These are phyloP conservation scores for Williopsis jadinii DNA, from an alignment of 1,139 yeast species.

Conservation along the genomic window DNA sequence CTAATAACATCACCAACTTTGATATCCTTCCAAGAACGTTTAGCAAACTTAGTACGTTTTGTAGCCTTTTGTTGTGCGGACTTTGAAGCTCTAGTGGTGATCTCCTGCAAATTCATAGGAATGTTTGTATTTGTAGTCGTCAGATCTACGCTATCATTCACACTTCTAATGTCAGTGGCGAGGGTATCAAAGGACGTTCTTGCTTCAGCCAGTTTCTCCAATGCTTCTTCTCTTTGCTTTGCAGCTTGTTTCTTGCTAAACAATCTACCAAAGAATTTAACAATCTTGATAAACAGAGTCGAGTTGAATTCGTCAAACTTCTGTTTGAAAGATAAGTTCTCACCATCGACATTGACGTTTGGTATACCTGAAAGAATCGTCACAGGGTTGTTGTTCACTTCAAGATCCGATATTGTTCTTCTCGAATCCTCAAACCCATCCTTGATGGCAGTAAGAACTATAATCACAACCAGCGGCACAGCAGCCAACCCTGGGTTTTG, in stretches of 20 bases:
- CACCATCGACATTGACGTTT: conserved; percentile 65
- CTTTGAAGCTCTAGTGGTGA: conserved; percentile 3
- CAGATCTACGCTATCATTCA: conserved; percentile 5
- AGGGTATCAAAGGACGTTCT: conserved; percentile 15
- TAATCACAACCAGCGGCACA: conserved; percentile 91
- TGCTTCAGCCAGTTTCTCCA: conserved; percentile 1
- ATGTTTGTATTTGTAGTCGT: neutral
- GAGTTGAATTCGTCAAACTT: conserved; percentile 25
- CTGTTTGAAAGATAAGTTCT: conserved; percentile 47
- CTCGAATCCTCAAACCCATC: conserved; percentile 94
- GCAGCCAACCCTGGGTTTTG: conserved; percentile 88
- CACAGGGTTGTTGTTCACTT: conserved; percentile 81
- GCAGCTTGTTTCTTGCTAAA: conserved; percentile 10
- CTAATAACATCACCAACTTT: conserved; percentile 87
- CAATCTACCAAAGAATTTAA: conserved; percentile 13
- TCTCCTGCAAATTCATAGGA: conserved; percentile 10
- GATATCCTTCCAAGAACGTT: conserved; percentile 81
- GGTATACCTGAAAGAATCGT: conserved; percentile 63
- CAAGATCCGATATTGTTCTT: conserved; percentile 71
- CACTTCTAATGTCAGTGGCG: conserved; percentile 5
- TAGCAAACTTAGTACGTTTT: conserved; percentile 42
- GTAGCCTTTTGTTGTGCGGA: neutral
- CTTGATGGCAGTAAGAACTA: conserved; percentile 77
- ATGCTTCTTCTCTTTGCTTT: neutral
- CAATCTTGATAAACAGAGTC: conserved; percentile 16